These are phyloP conservation scores for Kazachstania bromeliacearum DNA, from an alignment of 805 yeast species.

Conservation along the genomic window DNA sequence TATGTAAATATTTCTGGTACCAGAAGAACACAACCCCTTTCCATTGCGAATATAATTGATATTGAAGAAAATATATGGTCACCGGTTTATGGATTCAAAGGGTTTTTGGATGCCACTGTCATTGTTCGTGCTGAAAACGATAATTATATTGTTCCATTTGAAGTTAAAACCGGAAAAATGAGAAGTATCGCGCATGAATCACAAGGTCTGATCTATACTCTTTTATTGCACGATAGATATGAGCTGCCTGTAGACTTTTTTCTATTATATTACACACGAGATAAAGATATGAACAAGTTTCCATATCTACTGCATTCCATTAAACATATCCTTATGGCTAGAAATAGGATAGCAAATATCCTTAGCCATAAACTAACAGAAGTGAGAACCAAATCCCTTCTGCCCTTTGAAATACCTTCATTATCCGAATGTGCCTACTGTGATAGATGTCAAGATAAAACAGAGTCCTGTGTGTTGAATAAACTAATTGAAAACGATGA, in stretches of 20 bases:
- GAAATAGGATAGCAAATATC: slow-evolving; percentile 60
- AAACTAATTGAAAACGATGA: slow-evolving; percentile 49
- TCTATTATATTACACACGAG: slow-evolving; percentile 65
- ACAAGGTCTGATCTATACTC: slow-evolving; percentile 74
- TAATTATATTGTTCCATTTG: slow-evolving; percentile 65
- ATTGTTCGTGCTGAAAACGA: slow-evolving; percentile 42
- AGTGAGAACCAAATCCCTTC: slow-evolving; percentile 5
- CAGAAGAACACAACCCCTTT: slow-evolving; percentile 33
- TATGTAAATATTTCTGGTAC: slow-evolving; percentile 22
- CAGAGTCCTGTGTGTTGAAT: slow-evolving; percentile 57
- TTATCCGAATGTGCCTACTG: slow-evolving; percentile 44
- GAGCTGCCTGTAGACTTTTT: slow-evolving; percentile 55
- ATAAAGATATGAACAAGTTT: slow-evolving; percentile 44
- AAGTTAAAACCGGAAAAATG: slow-evolving; percentile 74
- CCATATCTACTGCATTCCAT: slow-evolving; percentile 48
- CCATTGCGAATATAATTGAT: slow-evolving; percentile 60
- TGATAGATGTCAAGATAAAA: slow-evolving; percentile 48
- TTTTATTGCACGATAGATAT: slow-evolving; percentile 73
- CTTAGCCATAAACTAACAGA: slow-evolving; percentile 36
- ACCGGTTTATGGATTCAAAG: slow-evolving; percentile 80
- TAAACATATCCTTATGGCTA: slow-evolving; percentile 54
- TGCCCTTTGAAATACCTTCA: slow-evolving; percentile 41
- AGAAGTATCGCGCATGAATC: slow-evolving; percentile 66
- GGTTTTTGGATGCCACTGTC: slow-evolving; percentile 81
- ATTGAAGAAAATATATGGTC: slow-evolving; percentile 91